Percentiles rank a stretch among this genome's conserved stretches.
Evolutionary conservation across 768 basidiomycete species (phyloP).

Genomic region (Lentinula lateritia): DNA sequence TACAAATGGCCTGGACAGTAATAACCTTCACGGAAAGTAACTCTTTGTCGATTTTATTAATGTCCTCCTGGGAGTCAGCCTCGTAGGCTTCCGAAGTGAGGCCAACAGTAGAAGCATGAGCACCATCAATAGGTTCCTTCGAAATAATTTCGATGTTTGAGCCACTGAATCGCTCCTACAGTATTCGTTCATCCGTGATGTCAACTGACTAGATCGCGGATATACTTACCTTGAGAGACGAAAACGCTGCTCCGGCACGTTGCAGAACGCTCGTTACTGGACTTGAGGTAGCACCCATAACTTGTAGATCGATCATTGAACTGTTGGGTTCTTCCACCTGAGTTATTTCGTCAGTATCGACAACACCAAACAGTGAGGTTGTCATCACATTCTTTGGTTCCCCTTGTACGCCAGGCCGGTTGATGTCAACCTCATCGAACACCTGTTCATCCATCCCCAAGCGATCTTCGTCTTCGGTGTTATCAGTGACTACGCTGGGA

Average conservation of each 20-base stretch:
- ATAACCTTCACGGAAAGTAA: not conserved
- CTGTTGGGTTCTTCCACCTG: not conserved
- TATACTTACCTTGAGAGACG: not conserved
- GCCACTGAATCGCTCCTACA: not conserved
- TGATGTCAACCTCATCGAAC: not conserved
- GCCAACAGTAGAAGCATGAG: not conserved
- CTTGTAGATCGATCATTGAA: not conserved
- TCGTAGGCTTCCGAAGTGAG: not conserved
- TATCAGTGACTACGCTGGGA: not conserved
- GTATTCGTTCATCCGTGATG: not conserved
- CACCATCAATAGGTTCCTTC: not conserved
- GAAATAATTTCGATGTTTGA: not conserved
- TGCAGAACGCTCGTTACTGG: not conserved
- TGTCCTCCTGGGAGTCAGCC: not conserved
- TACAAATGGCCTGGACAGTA: not conserved
- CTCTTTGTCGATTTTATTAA: not conserved
- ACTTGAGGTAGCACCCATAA: not conserved
- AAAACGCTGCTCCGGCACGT: not conserved
- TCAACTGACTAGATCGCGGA: not conserved
- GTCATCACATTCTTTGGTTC: not conserved
- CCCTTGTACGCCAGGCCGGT: too few relatives aligned
- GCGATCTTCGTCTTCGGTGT: not conserved
- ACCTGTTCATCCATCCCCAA: not conserved
- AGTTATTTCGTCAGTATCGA: not conserved
- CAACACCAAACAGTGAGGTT: not conserved